Percentiles rank a stretch among this genome's conserved stretches.
Conservation (phyloP, 2,329 filamentous ascomycete genomes). For the Aspergillus japonicus region DNA sequence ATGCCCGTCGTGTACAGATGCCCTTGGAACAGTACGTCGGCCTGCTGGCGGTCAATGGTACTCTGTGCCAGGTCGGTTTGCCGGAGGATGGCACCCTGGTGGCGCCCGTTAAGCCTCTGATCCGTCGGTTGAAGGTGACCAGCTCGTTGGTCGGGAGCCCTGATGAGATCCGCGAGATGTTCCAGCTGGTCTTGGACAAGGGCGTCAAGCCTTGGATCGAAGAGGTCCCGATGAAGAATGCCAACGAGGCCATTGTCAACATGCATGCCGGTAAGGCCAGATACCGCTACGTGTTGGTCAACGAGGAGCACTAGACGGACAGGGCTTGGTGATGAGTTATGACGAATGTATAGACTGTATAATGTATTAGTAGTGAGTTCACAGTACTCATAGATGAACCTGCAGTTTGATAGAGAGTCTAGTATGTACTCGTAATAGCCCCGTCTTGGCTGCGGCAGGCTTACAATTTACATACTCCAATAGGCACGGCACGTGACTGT, state of each 20-base stretch:
- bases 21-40: conserved; percentile 61
- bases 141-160: conserved; percentile 48
- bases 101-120: conserved; percentile 57
- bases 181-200: conserved; percentile 43
- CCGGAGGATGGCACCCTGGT: conserved; percentile 58
- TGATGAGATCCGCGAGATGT: conserved; percentile 45
- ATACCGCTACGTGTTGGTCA: conserved; percentile 48
- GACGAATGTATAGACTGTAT: conserved; percentile 3
- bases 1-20: conserved; percentile 45
- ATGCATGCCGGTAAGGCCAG: conserved; percentile 47
- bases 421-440: too few species aligned
- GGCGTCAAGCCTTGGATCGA: conserved; percentile 44
- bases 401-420: too few species aligned
- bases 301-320: conserved; percentile 29
- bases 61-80: conserved; percentile 64
- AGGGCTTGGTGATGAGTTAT: conserved; percentile 3
- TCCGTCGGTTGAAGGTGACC: conserved; percentile 53
- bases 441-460: too few species aligned
- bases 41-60: conserved; percentile 59
- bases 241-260: conserved; percentile 45
- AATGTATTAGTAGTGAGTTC: not conserved
- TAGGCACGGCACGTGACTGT: conserved; percentile 20
- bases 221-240: conserved; percentile 44
- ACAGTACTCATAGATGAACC: too few species aligned
- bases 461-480: too few species aligned